phyloP scores from a whole-genome alignment of 225 moss, liverwort and hornwort genomes.

The Thuidium tamariscinum region DNA sequence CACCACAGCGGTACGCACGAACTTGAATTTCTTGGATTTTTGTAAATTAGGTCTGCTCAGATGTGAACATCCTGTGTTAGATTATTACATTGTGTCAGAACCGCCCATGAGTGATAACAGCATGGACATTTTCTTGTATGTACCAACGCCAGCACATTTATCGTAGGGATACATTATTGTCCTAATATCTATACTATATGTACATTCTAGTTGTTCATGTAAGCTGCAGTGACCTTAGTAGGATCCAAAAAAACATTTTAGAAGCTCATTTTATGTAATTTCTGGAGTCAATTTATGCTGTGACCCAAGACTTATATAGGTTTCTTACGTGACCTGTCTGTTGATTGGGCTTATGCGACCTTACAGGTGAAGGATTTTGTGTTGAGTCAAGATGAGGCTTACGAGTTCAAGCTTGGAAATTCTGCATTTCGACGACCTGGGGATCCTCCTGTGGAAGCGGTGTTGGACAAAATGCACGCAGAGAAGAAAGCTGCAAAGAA shows the following conservation, averaged over 20 bases:
- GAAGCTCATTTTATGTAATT: neutral
- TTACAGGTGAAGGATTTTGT: constrained; percentile 89
- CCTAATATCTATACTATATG: neutral
- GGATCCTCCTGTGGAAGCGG: constrained; percentile 76
- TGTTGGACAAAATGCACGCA: constrained; percentile 43
- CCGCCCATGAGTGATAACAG: neutral
- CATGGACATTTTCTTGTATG: neutral
- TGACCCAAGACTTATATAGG: neutral
- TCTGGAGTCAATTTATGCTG: neutral
- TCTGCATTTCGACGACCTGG: constrained; percentile 76
- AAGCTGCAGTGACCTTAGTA: neutral
- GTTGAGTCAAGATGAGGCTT: constrained; percentile 79
- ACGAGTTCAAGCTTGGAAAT: constrained; percentile 88
- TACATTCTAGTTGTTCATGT: neutral
- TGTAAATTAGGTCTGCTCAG: neutral
- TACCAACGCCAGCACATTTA: too few species aligned
- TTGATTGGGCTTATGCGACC: neutral
- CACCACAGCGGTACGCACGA: constrained; percentile 49
- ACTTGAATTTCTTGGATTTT: neutral
- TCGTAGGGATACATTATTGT: neutral
- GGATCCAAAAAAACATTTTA: neutral
- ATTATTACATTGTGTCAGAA: neutral
- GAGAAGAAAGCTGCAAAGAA: constrained; percentile 33
- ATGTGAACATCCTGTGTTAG: neutral
- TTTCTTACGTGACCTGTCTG: neutral